Evolutionary conservation across 208 protist genomes (phyloP).

Genomic region (Leishmania martiniquensis): DNA sequence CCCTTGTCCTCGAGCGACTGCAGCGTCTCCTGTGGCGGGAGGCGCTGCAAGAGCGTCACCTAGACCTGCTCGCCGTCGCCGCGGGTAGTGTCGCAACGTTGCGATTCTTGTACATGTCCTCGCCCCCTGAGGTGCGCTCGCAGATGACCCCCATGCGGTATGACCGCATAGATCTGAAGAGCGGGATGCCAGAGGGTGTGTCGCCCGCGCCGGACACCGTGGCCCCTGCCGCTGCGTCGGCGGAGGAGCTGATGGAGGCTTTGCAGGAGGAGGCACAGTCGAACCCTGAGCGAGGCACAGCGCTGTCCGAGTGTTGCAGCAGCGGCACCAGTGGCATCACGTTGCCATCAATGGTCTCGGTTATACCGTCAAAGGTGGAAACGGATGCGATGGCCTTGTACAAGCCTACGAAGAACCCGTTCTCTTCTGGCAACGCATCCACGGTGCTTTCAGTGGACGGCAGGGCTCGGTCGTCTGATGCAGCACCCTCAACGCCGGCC

Average conservation of each 20-base stretch:
- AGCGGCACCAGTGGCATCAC: not conserved
- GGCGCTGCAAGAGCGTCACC: slow-evolving; percentile 52
- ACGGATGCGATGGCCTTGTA: not conserved
- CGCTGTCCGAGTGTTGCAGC: too few relatives aligned
- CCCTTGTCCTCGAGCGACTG: slow-evolving; percentile 34
- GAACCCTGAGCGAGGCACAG: not conserved
- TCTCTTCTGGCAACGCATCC: not conserved
- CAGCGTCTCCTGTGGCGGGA: slow-evolving; percentile 51
- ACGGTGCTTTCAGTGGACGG: not conserved
- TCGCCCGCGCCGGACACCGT: not conserved
- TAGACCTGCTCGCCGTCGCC: slow-evolving; percentile 72
- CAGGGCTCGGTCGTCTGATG: not conserved
- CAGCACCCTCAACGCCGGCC: not conserved
- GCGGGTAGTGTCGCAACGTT: slow-evolving; percentile 61
- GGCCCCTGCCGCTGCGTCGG: slow-evolving; percentile 2
- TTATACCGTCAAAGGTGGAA: not conserved
- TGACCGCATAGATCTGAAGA: slow-evolving; percentile 74
- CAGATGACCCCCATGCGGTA: slow-evolving; percentile 64
- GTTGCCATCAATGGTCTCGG: not conserved
- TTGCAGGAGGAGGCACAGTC: not conserved
- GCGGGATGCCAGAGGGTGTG: slow-evolving; percentile 65
- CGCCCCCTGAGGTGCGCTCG: slow-evolving; percentile 7
- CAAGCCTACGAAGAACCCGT: not conserved
- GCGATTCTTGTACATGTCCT: slow-evolving; percentile 32
- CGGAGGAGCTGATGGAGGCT: not conserved